Percentiles rank a stretch among this genome's conserved stretches.
Evolutionary conservation across 2,329 filamentous ascomycete species (phyloP).

Genomic region (Neopestalotiopsis sp.): DNA sequence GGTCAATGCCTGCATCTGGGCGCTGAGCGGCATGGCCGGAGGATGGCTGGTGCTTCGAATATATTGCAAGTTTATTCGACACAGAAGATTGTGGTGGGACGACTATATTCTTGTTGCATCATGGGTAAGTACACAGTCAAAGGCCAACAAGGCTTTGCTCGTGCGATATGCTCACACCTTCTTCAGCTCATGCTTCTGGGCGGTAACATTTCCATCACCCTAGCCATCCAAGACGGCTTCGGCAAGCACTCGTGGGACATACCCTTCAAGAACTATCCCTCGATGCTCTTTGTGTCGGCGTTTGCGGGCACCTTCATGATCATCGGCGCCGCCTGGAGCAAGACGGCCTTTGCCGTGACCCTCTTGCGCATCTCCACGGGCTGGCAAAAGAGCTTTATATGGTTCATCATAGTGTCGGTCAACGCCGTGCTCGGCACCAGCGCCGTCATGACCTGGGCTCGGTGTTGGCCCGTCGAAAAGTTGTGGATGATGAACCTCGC

Average conservation of each 20-base stretch:
- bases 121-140: constrained; percentile 26
- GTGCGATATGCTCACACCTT: no score
- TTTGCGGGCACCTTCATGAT: constrained; percentile 32
- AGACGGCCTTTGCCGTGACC: constrained; percentile 44
- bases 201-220: constrained; percentile 22
- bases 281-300: constrained; percentile 25
- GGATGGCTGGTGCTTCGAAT: constrained; percentile 22
- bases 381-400: constrained; percentile 32
- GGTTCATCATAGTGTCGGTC: constrained; percentile 38
- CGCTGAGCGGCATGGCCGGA: constrained; percentile 8
- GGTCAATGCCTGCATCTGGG: constrained; percentile 6
- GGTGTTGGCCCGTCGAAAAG: constrained; percentile 36
- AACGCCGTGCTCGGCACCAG: constrained; percentile 34
- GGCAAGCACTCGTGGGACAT: constrained; percentile 24
- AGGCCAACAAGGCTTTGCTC: not conserved
- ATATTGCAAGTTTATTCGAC: constrained; percentile 31
- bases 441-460: constrained; percentile 34
- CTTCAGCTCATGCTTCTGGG: constrained; percentile 20
- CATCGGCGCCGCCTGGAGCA: constrained; percentile 38
- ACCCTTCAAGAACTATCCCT: constrained; percentile 17
- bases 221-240: constrained; percentile 27
- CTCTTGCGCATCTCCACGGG: constrained; percentile 37
- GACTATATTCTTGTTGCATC: constrained; percentile 34
- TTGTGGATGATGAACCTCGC: constrained; percentile 30
- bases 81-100: constrained; percentile 36